A percentile compares a stretch with the other conserved stretches of the same genome.
Evolutionary conservation across 495 filamentous ascomycete species (phyloP).

Genomic region (Neurospora sp.): DNA sequence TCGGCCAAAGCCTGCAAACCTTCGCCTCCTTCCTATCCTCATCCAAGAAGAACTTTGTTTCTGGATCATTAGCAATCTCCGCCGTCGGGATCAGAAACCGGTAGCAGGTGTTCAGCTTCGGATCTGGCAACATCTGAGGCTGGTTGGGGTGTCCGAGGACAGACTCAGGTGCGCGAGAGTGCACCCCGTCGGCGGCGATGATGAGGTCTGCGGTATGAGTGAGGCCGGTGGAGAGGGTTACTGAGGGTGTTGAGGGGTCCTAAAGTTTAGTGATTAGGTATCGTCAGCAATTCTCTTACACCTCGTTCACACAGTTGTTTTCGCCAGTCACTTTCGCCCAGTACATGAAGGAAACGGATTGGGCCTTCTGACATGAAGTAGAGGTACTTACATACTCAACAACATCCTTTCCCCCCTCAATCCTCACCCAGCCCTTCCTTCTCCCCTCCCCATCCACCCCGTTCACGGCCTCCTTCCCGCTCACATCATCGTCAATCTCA

Average conservation of each 20-base stretch:
- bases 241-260: constrained; percentile 23
- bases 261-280: background rate
- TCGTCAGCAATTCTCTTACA: no score
- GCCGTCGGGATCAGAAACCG: constrained; percentile 34
- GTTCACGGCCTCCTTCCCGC: no score
- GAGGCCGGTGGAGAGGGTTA: constrained; percentile 16
- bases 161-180: constrained; percentile 21
- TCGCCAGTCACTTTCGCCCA: no score
- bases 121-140: constrained; percentile 8
- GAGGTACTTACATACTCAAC: no score
- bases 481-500: no score
- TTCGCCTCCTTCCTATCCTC: constrained; percentile 5
- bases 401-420: no score
- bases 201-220: constrained; percentile 28
- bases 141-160: constrained; percentile 16
- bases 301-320: no score
- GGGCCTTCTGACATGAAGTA: no score
- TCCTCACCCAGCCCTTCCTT: no score
- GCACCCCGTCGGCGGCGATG: constrained; percentile 40
- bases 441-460: no score
- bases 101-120: constrained; percentile 27
- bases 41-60: constrained; percentile 21
- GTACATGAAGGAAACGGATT: no score
- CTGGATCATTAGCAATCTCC: constrained; percentile 24
- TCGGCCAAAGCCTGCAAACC: constrained; percentile 16